phyloP scores from a whole-genome alignment of 208 protist species.

The Phytomonas sp. region DNA sequence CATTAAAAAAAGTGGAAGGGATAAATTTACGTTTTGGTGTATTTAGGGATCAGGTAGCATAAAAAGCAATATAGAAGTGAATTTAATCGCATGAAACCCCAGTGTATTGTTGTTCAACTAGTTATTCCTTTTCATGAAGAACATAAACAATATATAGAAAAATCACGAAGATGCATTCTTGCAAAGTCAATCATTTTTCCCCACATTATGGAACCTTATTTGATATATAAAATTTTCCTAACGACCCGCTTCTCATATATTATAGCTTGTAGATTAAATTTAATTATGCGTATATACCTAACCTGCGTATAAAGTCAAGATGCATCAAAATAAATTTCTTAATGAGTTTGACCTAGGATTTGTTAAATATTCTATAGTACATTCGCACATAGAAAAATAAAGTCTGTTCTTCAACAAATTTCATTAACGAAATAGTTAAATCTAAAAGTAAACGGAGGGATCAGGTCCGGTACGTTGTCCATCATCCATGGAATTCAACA shows the following conservation, averaged over 20 bases:
- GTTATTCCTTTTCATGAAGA: neutral
- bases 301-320: neutral
- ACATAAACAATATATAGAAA: neutral
- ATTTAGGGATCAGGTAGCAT: neutral
- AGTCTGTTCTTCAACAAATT: neutral
- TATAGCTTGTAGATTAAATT: slow-evolving; percentile 3
- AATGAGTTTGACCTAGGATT: neutral
- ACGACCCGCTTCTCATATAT: slow-evolving; percentile 1
- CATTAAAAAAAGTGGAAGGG: slow-evolving; percentile 9
- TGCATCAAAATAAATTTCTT: slow-evolving; percentile 2
- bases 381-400: neutral
- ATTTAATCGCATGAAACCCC: neutral
- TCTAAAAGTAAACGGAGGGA: slow-evolving; percentile 38
- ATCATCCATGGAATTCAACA: slow-evolving; percentile 39
- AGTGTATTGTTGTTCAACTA: neutral
- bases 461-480: slow-evolving; percentile 33
- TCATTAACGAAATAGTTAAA: neutral
- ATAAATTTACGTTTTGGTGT: slow-evolving; percentile 9
- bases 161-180: neutral
- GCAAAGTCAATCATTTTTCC: neutral
- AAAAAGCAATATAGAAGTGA: neutral
- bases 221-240: neutral
- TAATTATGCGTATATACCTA: neutral
- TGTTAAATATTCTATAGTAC: neutral
- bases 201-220: neutral